Base-by-base conservation (phyloP, 1,139 yeast species). In the Ogataea hybrid region DNA sequence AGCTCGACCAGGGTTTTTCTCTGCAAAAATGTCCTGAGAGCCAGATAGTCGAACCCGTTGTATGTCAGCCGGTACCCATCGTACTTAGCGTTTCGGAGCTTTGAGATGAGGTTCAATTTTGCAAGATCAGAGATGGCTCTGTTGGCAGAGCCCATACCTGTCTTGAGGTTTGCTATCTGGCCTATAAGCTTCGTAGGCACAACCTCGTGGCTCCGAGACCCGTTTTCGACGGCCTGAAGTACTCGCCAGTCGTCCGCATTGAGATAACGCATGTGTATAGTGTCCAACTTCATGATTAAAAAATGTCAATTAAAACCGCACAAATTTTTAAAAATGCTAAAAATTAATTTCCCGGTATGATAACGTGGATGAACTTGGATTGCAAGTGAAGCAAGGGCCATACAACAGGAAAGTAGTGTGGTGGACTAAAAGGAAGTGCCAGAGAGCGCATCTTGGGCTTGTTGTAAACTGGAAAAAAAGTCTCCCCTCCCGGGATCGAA, bases 1-100 rank as follows among this genome's bases (percentile, higher is more conserved):
- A 92, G 78, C 2, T 94, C 84, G 55, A 82, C 81, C 8, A 92
- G 63, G 0, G 87, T 73, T 37, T 82, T 79, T 52, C 90, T 73
- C 57, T 83, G 85, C 53, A 80, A 66, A 79, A 92, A 78, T 5
- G 95, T 75, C 61, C 84, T 87, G 51, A 92, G 70, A 0, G 97
- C 97, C 51, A 94, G 71, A 58, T 86, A 92, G 63, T 92, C 99
- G 62, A 81, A 86, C 5, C 99, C 99, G 38, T 77, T 79, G 60
- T 85, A 90, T 1, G 96, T 84, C 54, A 92, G 67, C 49, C 94
- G 74, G 66, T 86, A 94, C 14, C 99, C 98, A 61, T 92, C 98
- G 63, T 92, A 85, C 56, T 79, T 82, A 52, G 84, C 95, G 62
- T 94, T 92, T 62, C 96, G 75, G 47, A 88, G 71, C 51, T 84